Evolutionary conservation across 768 basidiomycete genomes (phyloP).

Genomic region (Leccinum fibrillosum): DNA sequence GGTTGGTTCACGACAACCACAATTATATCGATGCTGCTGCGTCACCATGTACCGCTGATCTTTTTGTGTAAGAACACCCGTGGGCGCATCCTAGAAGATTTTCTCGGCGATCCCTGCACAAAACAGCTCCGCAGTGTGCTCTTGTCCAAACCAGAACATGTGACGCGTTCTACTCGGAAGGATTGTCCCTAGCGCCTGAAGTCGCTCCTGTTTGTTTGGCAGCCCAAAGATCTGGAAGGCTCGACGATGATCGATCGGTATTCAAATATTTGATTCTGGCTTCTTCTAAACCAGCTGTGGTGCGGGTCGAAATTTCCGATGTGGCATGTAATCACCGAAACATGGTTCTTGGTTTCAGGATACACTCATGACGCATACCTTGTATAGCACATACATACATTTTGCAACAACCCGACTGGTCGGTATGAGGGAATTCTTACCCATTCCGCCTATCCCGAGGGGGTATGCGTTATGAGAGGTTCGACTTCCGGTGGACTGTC

Average conservation of each 20-base stretch:
- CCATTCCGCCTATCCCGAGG: too few species aligned
- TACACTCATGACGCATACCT: neutral
- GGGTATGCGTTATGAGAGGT: neutral
- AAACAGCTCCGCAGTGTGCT: constrained; percentile 43
- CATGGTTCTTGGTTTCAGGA: neutral
- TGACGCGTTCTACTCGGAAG: neutral
- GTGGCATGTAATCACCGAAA: constrained; percentile 17
- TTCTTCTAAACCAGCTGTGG: neutral
- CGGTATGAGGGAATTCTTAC: too few species aligned
- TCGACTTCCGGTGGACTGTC: neutral
- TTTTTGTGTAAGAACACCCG: constrained; percentile 36
- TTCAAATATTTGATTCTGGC: neutral
- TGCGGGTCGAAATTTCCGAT: neutral
- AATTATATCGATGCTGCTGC: constrained; percentile 3
- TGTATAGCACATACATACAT: too few species aligned
- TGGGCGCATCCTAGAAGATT: constrained; percentile 58
- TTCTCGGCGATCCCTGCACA: constrained; percentile 41
- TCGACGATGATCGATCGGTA: neutral
- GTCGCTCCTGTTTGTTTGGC: constrained; percentile 8
- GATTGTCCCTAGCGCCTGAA: neutral
- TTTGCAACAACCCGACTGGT: too few species aligned
- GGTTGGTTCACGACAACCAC: neutral
- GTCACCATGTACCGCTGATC: neutral
- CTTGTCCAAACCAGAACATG: constrained; percentile 2
- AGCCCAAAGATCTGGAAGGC: neutral